Percentiles rank a stretch among this genome's conserved stretches.
These are phyloP conservation scores for Coemansia sp. DNA, from an alignment of 192 early-diverging fungal species.

Conservation along the genomic window DNA sequence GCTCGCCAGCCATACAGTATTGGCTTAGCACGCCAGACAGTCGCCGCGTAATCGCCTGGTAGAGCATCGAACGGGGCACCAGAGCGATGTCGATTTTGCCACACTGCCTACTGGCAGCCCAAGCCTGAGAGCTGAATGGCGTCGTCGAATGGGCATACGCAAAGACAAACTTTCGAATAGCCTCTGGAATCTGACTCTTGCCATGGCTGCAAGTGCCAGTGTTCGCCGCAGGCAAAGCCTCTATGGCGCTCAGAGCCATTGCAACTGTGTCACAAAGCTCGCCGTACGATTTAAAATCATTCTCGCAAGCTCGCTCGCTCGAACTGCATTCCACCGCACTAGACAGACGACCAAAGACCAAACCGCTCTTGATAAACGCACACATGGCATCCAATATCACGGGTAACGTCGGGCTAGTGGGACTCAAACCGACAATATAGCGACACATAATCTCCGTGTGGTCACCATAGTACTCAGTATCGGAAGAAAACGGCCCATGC, in stretches of 20 bases:
- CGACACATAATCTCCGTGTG: constrained; percentile 30
- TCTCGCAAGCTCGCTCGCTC: not conserved
- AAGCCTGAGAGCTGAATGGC: not conserved
- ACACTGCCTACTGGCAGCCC: not conserved
- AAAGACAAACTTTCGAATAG: not conserved
- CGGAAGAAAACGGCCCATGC: constrained; percentile 46
- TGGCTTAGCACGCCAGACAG: not conserved
- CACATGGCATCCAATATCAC: constrained; percentile 10
- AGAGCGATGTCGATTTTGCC: not conserved
- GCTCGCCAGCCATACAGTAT: not conserved
- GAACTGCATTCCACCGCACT: not conserved
- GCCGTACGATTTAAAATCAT: constrained; percentile 8
- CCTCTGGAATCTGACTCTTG: not conserved
- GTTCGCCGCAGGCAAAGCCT: not conserved
- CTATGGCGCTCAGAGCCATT: not conserved
- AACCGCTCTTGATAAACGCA: constrained; percentile 11
- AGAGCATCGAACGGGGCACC: constrained; percentile 4
- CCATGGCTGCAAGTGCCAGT: not conserved
- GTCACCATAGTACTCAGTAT: constrained; percentile 25
- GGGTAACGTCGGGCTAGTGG: constrained; percentile 24
- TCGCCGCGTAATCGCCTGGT: not conserved
- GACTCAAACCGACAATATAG: constrained; percentile 33
- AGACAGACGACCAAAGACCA: not conserved
- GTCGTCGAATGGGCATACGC: not conserved
- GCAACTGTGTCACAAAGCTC: constrained; percentile 13